Evolutionary conservation across 768 basidiomycete genomes (phyloP).

Genomic region (Panellus pusillus): DNA sequence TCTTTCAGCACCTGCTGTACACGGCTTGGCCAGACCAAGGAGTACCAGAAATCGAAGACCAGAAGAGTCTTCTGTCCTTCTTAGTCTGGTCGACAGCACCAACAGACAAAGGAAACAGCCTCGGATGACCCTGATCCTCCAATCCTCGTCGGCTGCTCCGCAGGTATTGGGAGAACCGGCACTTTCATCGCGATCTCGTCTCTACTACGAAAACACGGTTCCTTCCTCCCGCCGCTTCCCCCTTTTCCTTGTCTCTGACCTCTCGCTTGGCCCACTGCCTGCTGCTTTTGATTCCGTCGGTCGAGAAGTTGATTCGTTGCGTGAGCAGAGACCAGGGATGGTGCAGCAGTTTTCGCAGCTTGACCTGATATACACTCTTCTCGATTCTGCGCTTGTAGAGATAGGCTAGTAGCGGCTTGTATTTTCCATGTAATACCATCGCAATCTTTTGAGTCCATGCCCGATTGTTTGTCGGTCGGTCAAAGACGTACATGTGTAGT

Average conservation of each 20-base stretch:
- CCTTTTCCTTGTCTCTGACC: constrained; percentile 34
- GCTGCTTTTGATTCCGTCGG: constrained; percentile 46
- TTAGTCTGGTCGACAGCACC: constrained; percentile 59
- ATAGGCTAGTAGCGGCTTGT: background rate
- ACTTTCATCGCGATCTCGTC: constrained; percentile 82
- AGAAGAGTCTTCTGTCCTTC: constrained; percentile 55
- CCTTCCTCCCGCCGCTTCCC: constrained; percentile 35
- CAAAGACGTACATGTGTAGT: background rate
- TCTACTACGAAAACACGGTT: constrained; percentile 63
- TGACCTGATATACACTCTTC: constrained; percentile 61
- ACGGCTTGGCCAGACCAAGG: constrained; percentile 85
- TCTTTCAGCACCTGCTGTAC: too few relatives aligned
- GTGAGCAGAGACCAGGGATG: constrained; percentile 84
- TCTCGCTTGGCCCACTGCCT: constrained; percentile 62
- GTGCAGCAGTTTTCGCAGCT: constrained; percentile 73
- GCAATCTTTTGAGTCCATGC: background rate
- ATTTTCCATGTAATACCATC: background rate
- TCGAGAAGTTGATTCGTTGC: constrained; percentile 72
- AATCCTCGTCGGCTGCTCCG: constrained; percentile 81
- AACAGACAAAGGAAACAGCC: constrained; percentile 46
- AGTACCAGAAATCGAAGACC: constrained; percentile 65
- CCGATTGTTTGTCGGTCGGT: too few relatives aligned
- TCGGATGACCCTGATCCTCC: constrained; percentile 65
- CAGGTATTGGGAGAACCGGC: constrained; percentile 86
- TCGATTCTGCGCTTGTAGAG: constrained; percentile 32